These are phyloP conservation scores for Globisporangium echinulatum DNA, from an alignment of 352 stramenopile species.

Conservation along the genomic window DNA sequence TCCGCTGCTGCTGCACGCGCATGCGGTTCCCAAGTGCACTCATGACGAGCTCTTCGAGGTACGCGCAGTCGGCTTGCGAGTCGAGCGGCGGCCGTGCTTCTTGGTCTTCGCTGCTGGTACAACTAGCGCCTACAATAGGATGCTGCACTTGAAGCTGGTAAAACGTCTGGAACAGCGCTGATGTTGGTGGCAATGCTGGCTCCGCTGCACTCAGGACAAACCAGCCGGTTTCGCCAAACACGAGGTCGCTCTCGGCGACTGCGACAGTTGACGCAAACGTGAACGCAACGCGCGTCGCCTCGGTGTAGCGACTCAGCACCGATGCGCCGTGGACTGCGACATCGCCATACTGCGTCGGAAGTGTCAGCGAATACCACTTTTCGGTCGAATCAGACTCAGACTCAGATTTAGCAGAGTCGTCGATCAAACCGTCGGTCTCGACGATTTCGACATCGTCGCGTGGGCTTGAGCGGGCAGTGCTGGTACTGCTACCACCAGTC, in stretches of 20 bases:
- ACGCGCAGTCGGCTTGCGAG: slow-evolving; percentile 2
- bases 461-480: neutral
- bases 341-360: slow-evolving; percentile 9
- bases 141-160: slow-evolving; percentile 9
- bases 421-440: neutral
- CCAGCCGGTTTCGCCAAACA: slow-evolving; percentile 9
- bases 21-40: slow-evolving; percentile 11
- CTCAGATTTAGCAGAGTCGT: too few species aligned
- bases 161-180: slow-evolving; percentile 13
- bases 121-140: neutral
- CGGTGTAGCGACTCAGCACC: slow-evolving; percentile 2
- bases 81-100: neutral
- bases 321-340: slow-evolving; percentile 6
- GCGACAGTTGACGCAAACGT: slow-evolving; percentile 10
- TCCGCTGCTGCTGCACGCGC: slow-evolving; percentile 9
- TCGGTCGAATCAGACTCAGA: neutral
- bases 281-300: slow-evolving; percentile 1
- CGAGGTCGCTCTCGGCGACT: slow-evolving; percentile 7
- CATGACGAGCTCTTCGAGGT: slow-evolving; percentile 12
- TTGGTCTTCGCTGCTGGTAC: neutral
- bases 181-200: neutral
- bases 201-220: slow-evolving; percentile 2
- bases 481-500: neutral
- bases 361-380: slow-evolving; percentile 7
- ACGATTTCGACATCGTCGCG: neutral